Evolutionary conservation across 2,329 filamentous ascomycete species (phyloP).

Genomic region (Xenoacremonium recifei): DNA sequence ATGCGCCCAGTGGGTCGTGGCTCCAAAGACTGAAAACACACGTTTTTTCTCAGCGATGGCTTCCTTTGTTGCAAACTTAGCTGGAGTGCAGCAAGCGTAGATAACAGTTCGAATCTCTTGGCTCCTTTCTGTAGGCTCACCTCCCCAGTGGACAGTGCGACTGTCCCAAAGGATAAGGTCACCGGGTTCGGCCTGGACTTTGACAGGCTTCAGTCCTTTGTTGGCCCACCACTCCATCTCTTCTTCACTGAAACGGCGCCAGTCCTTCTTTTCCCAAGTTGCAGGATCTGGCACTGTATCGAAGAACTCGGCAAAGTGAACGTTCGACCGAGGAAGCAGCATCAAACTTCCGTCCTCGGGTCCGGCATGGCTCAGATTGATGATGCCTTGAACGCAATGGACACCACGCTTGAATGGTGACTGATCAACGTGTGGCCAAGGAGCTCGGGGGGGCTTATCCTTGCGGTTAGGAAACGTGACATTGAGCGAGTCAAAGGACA

Average conservation of each 20-base stretch:
- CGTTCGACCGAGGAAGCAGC: neutral
- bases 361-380: neutral
- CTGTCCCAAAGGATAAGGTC: conserved; percentile 36
- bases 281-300: conserved; percentile 5
- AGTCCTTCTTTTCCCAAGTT: conserved; percentile 25
- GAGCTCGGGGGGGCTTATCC: no score
- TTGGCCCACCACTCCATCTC: conserved; percentile 15
- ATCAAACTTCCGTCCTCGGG: neutral
- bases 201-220: conserved; percentile 13
- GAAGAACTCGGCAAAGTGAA: conserved; percentile 16
- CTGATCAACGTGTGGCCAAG: neutral
- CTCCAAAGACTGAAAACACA: conserved; percentile 23
- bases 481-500: neutral
- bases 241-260: conserved; percentile 12
- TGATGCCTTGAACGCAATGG: neutral
- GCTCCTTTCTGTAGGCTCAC: conserved; percentile 10
- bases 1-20: conserved; percentile 32
- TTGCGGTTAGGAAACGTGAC: neutral
- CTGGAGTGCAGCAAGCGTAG: conserved; percentile 21
- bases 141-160: conserved; percentile 16
- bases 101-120: conserved; percentile 15
- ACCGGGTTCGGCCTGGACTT: conserved; percentile 32
- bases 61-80: conserved; percentile 16
- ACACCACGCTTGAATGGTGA: neutral
- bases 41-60: conserved; percentile 21